A percentile compares a stretch with the other conserved stretches of the same genome.
These are phyloP conservation scores for Mastigamoeba balamuthi DNA, from an alignment of 78 protist genomes.

Conservation along the genomic window DNA sequence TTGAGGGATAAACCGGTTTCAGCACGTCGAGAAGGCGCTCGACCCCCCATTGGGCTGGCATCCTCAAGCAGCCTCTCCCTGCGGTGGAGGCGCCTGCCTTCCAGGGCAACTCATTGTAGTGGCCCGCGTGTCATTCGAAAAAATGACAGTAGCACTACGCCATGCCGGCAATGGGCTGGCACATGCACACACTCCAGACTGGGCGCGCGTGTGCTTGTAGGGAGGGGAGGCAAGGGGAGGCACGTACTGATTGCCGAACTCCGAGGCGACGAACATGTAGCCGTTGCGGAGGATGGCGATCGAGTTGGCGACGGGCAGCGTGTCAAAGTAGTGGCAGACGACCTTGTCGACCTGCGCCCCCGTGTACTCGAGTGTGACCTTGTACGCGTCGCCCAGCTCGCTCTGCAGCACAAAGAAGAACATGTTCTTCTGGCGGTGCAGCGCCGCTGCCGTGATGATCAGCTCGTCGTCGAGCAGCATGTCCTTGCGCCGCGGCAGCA, in stretches of 20 bases:
- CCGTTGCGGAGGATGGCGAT: constrained; percentile 60
- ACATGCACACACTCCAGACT: too few relatives aligned
- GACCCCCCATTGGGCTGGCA: too few relatives aligned
- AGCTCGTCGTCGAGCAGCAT: constrained; percentile 11
- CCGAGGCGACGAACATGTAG: constrained; percentile 86
- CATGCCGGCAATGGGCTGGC: too few relatives aligned
- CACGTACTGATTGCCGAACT: constrained; percentile 82
- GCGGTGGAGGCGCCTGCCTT: too few relatives aligned
- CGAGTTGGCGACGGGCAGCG: constrained; percentile 67
- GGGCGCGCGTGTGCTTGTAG: too few relatives aligned
- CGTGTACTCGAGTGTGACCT: constrained; percentile 48
- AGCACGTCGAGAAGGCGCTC: too few relatives aligned
- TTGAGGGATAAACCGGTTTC: too few relatives aligned
- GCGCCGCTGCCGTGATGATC: constrained; percentile 19
- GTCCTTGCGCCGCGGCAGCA: constrained; percentile 57
- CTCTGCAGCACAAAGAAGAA: constrained; percentile 88
- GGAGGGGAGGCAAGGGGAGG: too few relatives aligned
- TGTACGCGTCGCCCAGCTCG: constrained; percentile 91
- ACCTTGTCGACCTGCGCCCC: constrained; percentile 45
- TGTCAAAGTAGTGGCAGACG: constrained; percentile 73
- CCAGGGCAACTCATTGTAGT: too few relatives aligned
- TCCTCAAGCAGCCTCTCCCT: too few relatives aligned
- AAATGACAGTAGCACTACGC: too few relatives aligned
- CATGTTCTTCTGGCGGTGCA: constrained; percentile 23
- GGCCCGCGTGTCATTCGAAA: too few relatives aligned